phyloP scores from a whole-genome alignment of 805 yeast species.

The Candida bentonensis region DNA sequence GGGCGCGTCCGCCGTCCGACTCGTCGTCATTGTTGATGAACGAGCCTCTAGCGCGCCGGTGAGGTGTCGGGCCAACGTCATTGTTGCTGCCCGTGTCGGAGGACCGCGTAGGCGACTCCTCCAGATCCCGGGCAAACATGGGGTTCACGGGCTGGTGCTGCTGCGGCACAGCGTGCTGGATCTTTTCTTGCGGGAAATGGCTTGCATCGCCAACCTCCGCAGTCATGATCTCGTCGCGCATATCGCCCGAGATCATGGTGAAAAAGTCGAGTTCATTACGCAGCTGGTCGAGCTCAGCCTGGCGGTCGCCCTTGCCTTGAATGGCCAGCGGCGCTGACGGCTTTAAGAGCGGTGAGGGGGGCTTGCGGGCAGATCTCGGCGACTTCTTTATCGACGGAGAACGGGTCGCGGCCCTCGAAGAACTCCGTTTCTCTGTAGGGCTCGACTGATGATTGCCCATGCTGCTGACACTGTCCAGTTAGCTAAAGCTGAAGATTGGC shows the following conservation, averaged over 20 bases:
- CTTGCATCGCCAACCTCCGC: neutral
- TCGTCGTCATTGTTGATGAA: neutral
- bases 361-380: too few relatives aligned
- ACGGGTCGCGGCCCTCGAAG: too few relatives aligned
- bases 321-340: neutral
- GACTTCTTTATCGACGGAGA: too few relatives aligned
- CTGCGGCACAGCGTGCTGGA: neutral
- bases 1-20: neutral
- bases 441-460: too few relatives aligned
- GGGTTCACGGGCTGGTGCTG: neutral
- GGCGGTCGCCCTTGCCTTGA: neutral
- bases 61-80: neutral
- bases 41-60: neutral
- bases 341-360: too few relatives aligned
- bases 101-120: neutral
- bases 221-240: neutral
- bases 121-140: neutral
- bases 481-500: too few relatives aligned
- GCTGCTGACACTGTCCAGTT: too few relatives aligned
- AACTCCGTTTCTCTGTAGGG: too few relatives aligned
- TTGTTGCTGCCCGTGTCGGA: neutral
- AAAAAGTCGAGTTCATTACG: neutral
- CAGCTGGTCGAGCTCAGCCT: neutral
- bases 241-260: slow-evolving; percentile 1
- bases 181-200: neutral